A percentile compares a stretch with the other conserved stretches of the same genome.
phyloP scores from a whole-genome alignment of 352 stramenopile genomes.

The Phytophthora pinifolia region DNA sequence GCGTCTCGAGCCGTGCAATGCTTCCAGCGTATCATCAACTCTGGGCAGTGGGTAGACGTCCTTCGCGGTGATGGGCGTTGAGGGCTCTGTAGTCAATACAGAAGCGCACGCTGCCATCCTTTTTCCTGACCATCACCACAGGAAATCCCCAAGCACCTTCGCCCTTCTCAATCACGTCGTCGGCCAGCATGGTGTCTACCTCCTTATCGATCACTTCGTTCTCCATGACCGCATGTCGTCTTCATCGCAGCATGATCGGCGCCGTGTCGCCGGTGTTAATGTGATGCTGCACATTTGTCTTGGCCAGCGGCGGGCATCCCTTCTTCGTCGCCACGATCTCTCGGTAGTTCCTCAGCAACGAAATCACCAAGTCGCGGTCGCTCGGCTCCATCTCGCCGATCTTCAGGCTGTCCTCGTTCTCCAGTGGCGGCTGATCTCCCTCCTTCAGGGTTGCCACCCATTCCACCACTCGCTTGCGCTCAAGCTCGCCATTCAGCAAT shows the following conservation, averaged over 20 bases:
- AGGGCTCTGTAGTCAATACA: not conserved
- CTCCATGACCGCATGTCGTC: not conserved
- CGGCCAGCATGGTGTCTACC: no score
- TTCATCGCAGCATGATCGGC: slow-evolving; percentile 6
- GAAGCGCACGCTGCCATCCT: not conserved
- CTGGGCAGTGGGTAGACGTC: not conserved
- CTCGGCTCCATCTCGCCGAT: not conserved
- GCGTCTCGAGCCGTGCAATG: no score
- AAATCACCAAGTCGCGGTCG: not conserved
- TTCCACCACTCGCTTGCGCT: not conserved
- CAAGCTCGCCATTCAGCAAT: not conserved
- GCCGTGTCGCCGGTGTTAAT: not conserved
- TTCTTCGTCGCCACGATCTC: not conserved
- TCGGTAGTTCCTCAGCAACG: not conserved
- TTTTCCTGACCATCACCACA: not conserved
- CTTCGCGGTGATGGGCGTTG: not conserved
- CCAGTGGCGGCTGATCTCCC: not conserved
- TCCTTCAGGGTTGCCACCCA: not conserved
- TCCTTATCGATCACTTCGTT: no score
- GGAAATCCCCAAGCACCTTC: not conserved
- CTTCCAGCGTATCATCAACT: not conserved
- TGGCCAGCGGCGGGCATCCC: not conserved
- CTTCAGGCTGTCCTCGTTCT: not conserved
- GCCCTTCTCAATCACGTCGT: no score
- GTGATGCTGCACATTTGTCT: not conserved